These are phyloP conservation scores for Botryosphaeria dothidea DNA, from an alignment of 2,329 filamentous ascomycete genomes.

Conservation along the genomic window DNA sequence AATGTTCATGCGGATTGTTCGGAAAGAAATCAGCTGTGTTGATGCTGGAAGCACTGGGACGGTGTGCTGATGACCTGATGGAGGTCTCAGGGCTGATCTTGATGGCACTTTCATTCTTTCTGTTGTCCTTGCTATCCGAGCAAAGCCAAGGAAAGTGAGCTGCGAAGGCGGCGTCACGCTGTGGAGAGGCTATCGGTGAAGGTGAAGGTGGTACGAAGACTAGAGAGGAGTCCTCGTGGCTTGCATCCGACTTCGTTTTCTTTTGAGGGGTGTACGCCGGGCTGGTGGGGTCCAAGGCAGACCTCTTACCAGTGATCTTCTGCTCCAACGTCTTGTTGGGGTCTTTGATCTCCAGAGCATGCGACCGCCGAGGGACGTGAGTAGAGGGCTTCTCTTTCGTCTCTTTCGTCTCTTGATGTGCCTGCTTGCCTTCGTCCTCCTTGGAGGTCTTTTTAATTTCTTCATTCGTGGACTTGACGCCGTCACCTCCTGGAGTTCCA, in stretches of 20 bases:
- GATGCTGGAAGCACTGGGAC: conserved; percentile 40
- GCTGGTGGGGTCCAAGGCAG: conserved; percentile 40
- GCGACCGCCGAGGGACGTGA: conserved; percentile 35
- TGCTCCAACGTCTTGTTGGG: conserved; percentile 31
- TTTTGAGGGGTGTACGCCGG: conserved; percentile 40
- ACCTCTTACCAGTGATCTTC: conserved; percentile 18
- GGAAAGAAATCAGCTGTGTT: conserved; percentile 45
- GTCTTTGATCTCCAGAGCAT: conserved; percentile 43
- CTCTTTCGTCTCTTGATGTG: conserved; percentile 18
- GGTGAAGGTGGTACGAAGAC: conserved; percentile 31
- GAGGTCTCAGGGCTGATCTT: conserved; percentile 5
- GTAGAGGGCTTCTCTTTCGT: background rate
- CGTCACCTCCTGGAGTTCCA: conserved; percentile 25
- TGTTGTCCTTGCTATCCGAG: conserved; percentile 20
- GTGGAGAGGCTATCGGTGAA: conserved; percentile 30
- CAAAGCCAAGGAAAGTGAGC: conserved; percentile 32
- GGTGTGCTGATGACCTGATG: conserved; percentile 28
- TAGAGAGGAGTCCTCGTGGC: conserved; percentile 18
- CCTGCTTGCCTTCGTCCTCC: background rate
- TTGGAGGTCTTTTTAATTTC: background rate
- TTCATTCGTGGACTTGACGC: conserved; percentile 15
- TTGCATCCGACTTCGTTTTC: conserved; percentile 22
- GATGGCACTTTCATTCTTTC: conserved; percentile 3
- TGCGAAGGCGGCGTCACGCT: conserved; percentile 15
- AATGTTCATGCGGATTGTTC: conserved; percentile 34